These are phyloP conservation scores for Camellia japonica DNA, from an alignment of 148 eudicot genomes.

Conservation along the genomic window DNA sequence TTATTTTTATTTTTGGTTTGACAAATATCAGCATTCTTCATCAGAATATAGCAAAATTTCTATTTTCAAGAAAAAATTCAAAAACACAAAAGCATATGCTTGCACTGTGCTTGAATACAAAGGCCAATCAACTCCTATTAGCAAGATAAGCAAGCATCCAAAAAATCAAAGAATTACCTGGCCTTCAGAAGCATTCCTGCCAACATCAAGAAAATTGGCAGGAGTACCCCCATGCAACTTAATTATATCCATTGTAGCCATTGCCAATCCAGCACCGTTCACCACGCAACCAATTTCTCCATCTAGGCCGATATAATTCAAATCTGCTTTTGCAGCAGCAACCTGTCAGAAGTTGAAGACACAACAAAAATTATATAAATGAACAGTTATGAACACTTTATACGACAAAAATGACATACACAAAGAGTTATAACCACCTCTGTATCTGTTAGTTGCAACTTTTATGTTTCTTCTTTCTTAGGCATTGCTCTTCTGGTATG, in stretches of 20 bases:
- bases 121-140: background rate
- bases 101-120: background rate
- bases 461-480: constrained; percentile 4
- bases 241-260: constrained; percentile 99
- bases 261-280: constrained; percentile 97
- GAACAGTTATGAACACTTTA: no score
- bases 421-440: background rate
- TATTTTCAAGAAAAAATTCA: no score
- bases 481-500: background rate
- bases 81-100: background rate
- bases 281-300: constrained; percentile 99
- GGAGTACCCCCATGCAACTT: constrained; percentile 97
- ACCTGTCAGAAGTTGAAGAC: constrained; percentile 46
- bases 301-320: constrained; percentile 95
- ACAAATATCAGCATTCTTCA: no score
- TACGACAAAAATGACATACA: background rate
- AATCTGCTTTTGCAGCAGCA: constrained; percentile 88
- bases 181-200: constrained; percentile 92
- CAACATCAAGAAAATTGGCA: constrained; percentile 97
- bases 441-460: background rate
- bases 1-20: no score
- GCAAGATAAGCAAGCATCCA: constrained; percentile 6
- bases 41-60: no score
- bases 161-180: constrained; percentile 47
- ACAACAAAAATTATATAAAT: background rate